phyloP scores from a whole-genome alignment of 306 rosid genomes.

The Pueraria montana region DNA sequence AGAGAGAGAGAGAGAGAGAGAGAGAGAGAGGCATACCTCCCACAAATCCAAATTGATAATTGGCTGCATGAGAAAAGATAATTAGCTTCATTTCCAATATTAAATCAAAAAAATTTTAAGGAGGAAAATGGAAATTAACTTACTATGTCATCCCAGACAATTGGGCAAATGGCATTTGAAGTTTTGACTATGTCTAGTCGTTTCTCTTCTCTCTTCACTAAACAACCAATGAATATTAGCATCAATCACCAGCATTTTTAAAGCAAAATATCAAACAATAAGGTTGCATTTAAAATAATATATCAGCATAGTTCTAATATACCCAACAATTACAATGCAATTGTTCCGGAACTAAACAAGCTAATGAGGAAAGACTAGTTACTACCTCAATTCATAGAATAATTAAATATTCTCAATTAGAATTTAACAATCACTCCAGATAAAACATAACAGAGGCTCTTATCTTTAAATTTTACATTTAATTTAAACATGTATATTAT shows the following conservation, averaged over 20 bases:
- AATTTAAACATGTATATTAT: background rate
- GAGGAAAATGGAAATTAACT: constrained; percentile 49
- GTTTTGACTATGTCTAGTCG: constrained; percentile 75
- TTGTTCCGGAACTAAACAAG: constrained; percentile 21
- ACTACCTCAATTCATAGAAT: constrained; percentile 24
- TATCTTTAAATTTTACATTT: constrained; percentile 13
- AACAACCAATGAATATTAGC: constrained; percentile 40
- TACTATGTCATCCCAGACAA: constrained; percentile 91
- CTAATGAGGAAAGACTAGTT: background rate
- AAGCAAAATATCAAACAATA: constrained; percentile 37
- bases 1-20: constrained; percentile 41
- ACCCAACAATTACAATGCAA: background rate
- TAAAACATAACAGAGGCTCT: constrained; percentile 22
- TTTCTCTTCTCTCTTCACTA: constrained; percentile 91
- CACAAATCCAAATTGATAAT: constrained; percentile 90
- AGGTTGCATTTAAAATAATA: constrained; percentile 18
- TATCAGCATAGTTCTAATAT: constrained; percentile 2
- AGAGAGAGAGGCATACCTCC: constrained; percentile 75
- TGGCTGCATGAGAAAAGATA: constrained; percentile 75
- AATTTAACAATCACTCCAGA: constrained; percentile 18
- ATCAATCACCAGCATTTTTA: constrained; percentile 8
- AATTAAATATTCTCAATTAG: constrained; percentile 23
- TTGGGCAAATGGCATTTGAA: constrained; percentile 81
- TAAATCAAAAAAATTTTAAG: constrained; percentile 27
- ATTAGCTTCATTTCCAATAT: constrained; percentile 42